phyloP scores from a whole-genome alignment of 805 yeast species.

The Ogataea ganodermae region DNA sequence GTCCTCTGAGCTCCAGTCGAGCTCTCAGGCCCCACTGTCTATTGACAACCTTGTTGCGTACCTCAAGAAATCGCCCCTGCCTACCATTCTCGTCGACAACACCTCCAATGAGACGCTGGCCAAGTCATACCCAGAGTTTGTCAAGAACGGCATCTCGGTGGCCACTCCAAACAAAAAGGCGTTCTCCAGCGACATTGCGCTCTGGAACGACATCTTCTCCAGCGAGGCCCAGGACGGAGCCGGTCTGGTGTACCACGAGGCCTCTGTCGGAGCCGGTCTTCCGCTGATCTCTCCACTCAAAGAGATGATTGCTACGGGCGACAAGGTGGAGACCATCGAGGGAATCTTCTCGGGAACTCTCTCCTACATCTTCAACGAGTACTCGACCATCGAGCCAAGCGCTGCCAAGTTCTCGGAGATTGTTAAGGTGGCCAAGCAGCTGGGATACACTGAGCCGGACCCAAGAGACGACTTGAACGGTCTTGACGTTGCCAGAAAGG shows the following conservation, averaged over 20 bases:
- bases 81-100: slow-evolving; percentile 89
- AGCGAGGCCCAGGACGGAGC: slow-evolving; percentile 54
- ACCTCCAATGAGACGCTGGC: slow-evolving; percentile 86
- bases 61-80: slow-evolving; percentile 65
- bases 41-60: slow-evolving; percentile 60
- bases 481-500: slow-evolving; percentile 97
- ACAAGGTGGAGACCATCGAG: slow-evolving; percentile 85
- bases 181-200: slow-evolving; percentile 70
- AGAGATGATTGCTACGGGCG: slow-evolving; percentile 91
- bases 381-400: slow-evolving; percentile 65
- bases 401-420: slow-evolving; percentile 83
- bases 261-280: slow-evolving; percentile 98
- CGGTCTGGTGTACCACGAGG: slow-evolving; percentile 93
- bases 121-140: slow-evolving; percentile 69
- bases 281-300: slow-evolving; percentile 88
- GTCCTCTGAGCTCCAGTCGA: slow-evolving; percentile 47
- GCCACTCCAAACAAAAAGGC: slow-evolving; percentile 99
- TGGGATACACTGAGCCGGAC: slow-evolving; percentile 98
- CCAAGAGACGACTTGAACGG: slow-evolving; percentile 99
- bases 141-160: slow-evolving; percentile 78
- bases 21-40: slow-evolving; percentile 52
- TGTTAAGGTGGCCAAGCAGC: slow-evolving; percentile 80
- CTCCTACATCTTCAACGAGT: slow-evolving; percentile 93
- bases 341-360: slow-evolving; percentile 97
- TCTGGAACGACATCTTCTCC: slow-evolving; percentile 77